Base-by-base conservation (phyloP, 495 filamentous ascomycete genomes). In the Talaromyces proteolyticus region DNA sequence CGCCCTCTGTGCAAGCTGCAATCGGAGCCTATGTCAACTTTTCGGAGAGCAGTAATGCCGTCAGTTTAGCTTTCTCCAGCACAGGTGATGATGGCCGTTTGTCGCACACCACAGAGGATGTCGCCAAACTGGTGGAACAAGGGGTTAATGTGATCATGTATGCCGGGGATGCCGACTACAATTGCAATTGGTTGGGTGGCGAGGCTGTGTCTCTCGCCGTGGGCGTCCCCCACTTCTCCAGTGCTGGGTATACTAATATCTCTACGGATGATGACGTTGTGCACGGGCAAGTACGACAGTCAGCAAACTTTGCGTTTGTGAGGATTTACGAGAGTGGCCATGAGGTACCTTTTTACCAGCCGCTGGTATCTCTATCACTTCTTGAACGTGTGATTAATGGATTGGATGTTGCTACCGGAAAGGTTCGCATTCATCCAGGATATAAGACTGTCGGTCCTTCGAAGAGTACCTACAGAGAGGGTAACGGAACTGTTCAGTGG, bases 281-380 rank as follows among this genome's bases (percentile, higher is more conserved):
- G 7, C 78, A 83, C 49, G 87, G 87, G 4, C 78, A 81, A 41
- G 81, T 86, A 20, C 76, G 83, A 8, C 83, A 89, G 54, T 76
- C 76, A 48, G 84, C 79, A 18, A 79, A 83, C 59, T 82, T 88
- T 52, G 81, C 81, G 24, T 91, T 89, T 61, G 74, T 77, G 22
- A 75, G 85, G 2, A 72, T 89, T 8, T 89, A 83, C 59, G 72
- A 87, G 54, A 79, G 82, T 10, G 87, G 87, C 0, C 87, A 91
- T 57, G 76, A 81, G 45, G 79, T 88, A 8, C 85, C 86, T 1
- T 79, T 84, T 34, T 87, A 88, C 55, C 82, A 86, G 58, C 85
- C 85, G 0, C 57, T 85, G 24, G 70, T 75, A n/a, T 57, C 81
- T 3, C 67, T 85, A 5, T 72, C 74, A 50, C 66, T 83, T 36